Conservation (phyloP, 371 early-diverging fungal species). For the Rhizomucor miehei region DNA sequence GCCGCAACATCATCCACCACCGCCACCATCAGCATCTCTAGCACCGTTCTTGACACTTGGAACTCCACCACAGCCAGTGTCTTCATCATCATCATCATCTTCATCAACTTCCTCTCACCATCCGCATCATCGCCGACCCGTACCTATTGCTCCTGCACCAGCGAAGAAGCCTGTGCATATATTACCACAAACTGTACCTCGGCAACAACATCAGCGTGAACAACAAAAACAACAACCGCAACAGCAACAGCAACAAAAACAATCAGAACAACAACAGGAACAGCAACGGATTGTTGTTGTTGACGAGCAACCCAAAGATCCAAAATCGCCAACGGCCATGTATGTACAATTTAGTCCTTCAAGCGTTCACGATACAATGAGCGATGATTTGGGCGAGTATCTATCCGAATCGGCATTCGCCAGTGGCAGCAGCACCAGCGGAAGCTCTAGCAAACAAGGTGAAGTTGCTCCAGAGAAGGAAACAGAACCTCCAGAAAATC, state of each 20-base stretch:
- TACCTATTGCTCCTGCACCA: no score
- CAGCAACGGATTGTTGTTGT: not conserved
- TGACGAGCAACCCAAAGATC: no score
- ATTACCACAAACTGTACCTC: not conserved
- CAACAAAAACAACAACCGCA: no score
- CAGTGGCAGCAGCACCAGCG: slow-evolving; percentile 1
- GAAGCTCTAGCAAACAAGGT: not conserved
- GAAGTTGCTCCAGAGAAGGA: not conserved
- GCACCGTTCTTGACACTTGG: slow-evolving; percentile 14
- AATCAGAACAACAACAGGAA: slow-evolving; percentile 1
- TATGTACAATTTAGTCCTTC: slow-evolving; percentile 16
- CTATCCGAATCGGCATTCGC: not conserved
- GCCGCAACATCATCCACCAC: not conserved
- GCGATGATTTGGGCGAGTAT: not conserved
- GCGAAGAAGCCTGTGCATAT: no score
- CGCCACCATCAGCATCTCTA: not conserved
- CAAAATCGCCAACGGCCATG: slow-evolving; percentile 10
- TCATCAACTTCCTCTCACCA: not conserved
- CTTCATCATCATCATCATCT: slow-evolving; percentile 1
- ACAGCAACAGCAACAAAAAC: no score
- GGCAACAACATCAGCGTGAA: not conserved
- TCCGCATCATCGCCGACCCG: not conserved
- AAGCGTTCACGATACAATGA: slow-evolving; percentile 2
- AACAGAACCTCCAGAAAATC: not conserved
- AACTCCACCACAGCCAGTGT: not conserved